These are phyloP conservation scores for Heterobasidion annosum DNA, from an alignment of 1,284 basidiomycete genomes.

Conservation along the genomic window DNA sequence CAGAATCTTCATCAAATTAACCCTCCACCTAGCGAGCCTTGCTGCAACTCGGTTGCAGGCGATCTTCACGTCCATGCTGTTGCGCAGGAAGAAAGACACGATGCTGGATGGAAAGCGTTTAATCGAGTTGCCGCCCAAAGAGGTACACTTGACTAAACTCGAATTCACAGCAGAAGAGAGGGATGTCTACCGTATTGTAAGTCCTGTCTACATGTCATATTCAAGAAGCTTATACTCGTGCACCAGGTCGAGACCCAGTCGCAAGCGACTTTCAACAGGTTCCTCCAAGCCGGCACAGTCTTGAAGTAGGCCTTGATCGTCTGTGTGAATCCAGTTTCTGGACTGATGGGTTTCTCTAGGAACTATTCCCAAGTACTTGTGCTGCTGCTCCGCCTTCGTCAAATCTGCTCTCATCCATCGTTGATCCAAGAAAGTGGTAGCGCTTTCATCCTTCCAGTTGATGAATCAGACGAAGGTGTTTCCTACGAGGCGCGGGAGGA, in stretches of 20 bases:
- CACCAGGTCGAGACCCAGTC: slow-evolving; percentile 40
- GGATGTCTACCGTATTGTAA: slow-evolving; percentile 44
- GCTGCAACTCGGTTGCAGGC: slow-evolving; percentile 44
- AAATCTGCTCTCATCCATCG: slow-evolving; percentile 46
- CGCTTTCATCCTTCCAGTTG: slow-evolving; percentile 25
- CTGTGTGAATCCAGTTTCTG: too few relatives aligned
- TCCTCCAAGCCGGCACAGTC: slow-evolving; percentile 45
- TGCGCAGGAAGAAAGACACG: slow-evolving; percentile 47
- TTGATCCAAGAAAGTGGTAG: slow-evolving; percentile 38
- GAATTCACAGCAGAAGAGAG: slow-evolving; percentile 46
- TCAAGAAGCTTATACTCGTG: background rate
- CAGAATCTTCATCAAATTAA: background rate
- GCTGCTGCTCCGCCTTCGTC: slow-evolving; percentile 44
- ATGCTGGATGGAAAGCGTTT: slow-evolving; percentile 50
- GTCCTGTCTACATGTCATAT: slow-evolving; percentile 1
- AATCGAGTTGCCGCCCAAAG: slow-evolving; percentile 48
- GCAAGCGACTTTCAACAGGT: slow-evolving; percentile 51
- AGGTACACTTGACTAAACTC: slow-evolving; percentile 36
- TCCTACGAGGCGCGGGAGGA: slow-evolving; percentile 26
- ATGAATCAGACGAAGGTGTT: slow-evolving; percentile 25
- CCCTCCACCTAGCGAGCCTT: slow-evolving; percentile 24
- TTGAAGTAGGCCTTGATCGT: slow-evolving; percentile 29
- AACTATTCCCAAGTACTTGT: slow-evolving; percentile 50
- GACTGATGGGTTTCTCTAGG: slow-evolving; percentile 15
- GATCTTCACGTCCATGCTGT: slow-evolving; percentile 38